phyloP scores from a whole-genome alignment of 192 early-diverging fungal species.

The Phlyctochytrium planicorne region DNA sequence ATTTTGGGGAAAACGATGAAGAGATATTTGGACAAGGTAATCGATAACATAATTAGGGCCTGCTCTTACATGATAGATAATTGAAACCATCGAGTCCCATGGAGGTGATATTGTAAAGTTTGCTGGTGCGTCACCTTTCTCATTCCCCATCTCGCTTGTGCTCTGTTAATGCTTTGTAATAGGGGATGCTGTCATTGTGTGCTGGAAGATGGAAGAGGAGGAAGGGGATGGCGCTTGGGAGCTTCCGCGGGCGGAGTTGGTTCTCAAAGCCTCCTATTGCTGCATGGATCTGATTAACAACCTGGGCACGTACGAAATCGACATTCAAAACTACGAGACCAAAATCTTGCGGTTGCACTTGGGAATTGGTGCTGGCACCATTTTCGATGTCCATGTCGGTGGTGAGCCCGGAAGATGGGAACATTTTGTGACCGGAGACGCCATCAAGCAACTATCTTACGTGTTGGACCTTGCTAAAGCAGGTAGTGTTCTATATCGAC shows the following conservation, averaged over 20 bases:
- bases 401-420: conserved; percentile 47
- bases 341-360: conserved; percentile 49
- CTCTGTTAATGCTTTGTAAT: not conserved
- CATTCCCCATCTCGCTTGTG: not conserved
- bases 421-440: conserved; percentile 56
- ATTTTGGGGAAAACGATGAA: conserved; percentile 53
- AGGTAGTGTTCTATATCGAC: conserved; percentile 32
- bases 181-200: conserved; percentile 59
- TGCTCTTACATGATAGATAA: conserved; percentile 45
- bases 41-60: not conserved
- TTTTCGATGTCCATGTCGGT: conserved; percentile 52
- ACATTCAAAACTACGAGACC: conserved; percentile 41
- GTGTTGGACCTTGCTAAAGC: conserved; percentile 53
- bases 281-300: conserved; percentile 43
- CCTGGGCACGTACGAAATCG: conserved; percentile 45
- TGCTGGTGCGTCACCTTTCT: conserved; percentile 30
- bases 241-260: conserved; percentile 40
- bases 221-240: conserved; percentile 26
- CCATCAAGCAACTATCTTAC: conserved; percentile 43
- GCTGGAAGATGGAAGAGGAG: conserved; percentile 40
- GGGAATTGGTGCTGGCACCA: conserved; percentile 50
- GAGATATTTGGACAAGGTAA: conserved; percentile 50
- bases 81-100: conserved; percentile 45
- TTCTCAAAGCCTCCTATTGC: conserved; percentile 47
- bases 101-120: conserved; percentile 62